A percentile compares a stretch with the other conserved stretches of the same genome.
Evolutionary conservation across 768 basidiomycete species (phyloP).

Genomic region (Rhodocollybia butyracea): DNA sequence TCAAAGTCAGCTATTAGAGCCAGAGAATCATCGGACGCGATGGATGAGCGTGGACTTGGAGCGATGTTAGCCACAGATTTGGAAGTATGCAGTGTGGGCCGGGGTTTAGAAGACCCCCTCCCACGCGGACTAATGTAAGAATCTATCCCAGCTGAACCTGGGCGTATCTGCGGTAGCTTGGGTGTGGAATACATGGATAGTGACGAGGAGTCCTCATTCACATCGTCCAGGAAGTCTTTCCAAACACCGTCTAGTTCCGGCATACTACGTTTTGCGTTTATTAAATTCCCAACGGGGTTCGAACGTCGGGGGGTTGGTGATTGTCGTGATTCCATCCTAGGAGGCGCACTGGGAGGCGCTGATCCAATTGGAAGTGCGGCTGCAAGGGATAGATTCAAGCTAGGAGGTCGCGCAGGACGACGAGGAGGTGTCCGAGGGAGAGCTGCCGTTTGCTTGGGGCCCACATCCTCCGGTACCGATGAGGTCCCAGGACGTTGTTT

Average conservation of each 20-base stretch:
- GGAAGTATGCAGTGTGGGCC: neutral
- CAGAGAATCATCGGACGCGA: neutral
- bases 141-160: conserved; percentile 8
- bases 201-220: conserved; percentile 16
- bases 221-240: conserved; percentile 25
- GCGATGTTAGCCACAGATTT: conserved; percentile 1
- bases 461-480: too few species aligned
- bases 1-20: neutral
- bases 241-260: conserved; percentile 26
- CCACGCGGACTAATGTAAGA: neutral
- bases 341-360: neutral
- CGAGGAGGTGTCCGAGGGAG: conserved; percentile 8
- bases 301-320: neutral
- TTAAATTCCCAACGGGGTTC: neutral
- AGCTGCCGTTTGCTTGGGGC: neutral
- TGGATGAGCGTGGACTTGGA: neutral
- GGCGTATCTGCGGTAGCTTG: conserved; percentile 12
- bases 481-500: neutral
- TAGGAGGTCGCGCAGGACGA: conserved; percentile 29
- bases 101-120: neutral
- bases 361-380: neutral
- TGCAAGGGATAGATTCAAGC: conserved; percentile 16
- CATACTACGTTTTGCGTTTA: conserved; percentile 15
- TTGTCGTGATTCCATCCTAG: neutral
- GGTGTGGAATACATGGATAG: conserved; percentile 5